Base-by-base conservation (phyloP, 2,329 filamentous ascomycete species). In the Penicillium sp. region DNA sequence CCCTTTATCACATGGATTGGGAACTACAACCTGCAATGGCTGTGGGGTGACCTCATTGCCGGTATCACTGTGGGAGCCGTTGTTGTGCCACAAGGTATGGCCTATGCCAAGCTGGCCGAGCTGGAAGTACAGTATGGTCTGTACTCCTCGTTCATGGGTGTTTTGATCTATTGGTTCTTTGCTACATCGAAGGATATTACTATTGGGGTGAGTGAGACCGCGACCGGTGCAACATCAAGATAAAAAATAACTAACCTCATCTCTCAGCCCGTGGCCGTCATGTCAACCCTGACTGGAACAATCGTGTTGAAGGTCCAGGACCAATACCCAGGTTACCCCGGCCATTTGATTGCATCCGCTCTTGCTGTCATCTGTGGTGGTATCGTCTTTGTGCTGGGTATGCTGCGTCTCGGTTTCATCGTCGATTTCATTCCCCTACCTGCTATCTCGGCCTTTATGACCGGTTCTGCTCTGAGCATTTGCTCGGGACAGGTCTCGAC, bases 121-220 rank as follows among this genome's bases (percentile, higher is more conserved):
- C 80, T 97, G n/a, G 81, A 84, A 0, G 83, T 88, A 6, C 81
- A 97, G 69, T 97, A 87, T 67, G 93, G 93, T 48, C 82, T 97
- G 0, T 96, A 96, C 74, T 94, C 93, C 0, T 97, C 93, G 0
- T 97, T 99, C 70, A 94, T 97, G 82, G 94, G 93, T 47, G 92
- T 96, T 14, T 73, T 96, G 59, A 81, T 96, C 57, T 99, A 99
- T 75, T 97, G 93, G 93, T 89, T 97, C 69, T 97, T 97, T 68
- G 94, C 92, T 32, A 99, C 94, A 0, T 97, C 93, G 13, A 99
- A 97, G 71, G 93, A 99, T 73, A 97, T 99, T 68, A 97, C 93
- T 9, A 97, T 46, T 61, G 30, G 62, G n/a, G 61, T 63, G 34
- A 56, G 59, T 60, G 26, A 51, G 40, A 13, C 19, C 34, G 23